Conservation (phyloP, 192 early-diverging fungal species). For the Coemansia sp. region DNA sequence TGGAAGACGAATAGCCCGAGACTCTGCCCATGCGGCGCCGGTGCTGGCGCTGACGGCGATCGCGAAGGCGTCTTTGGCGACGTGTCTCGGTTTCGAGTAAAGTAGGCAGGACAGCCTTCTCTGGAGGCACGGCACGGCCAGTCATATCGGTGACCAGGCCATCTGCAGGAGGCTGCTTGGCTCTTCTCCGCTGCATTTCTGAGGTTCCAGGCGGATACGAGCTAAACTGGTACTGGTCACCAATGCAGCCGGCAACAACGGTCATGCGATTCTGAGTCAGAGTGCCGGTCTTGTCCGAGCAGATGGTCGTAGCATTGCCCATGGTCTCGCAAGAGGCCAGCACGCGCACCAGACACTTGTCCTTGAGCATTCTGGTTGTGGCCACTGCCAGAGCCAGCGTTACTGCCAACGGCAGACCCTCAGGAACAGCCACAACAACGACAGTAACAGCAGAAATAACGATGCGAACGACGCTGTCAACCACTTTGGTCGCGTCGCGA, state of each 20-base stretch:
- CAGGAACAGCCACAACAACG: constrained; percentile 97
- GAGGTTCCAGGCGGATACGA: constrained; percentile 54
- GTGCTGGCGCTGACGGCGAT: constrained; percentile 42
- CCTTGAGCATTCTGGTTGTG: constrained; percentile 92
- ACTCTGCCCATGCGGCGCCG: constrained; percentile 42
- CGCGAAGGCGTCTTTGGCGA: constrained; percentile 40
- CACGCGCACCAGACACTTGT: constrained; percentile 96
- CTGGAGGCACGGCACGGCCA: constrained; percentile 45
- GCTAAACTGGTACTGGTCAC: constrained; percentile 67
- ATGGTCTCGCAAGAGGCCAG: constrained; percentile 98
- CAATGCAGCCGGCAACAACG: constrained; percentile 84
- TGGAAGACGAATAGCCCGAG: constrained; percentile 49
- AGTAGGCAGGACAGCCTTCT: constrained; percentile 43
- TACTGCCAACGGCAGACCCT: constrained; percentile 96
- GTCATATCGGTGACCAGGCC: constrained; percentile 53
- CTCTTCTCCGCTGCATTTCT: constrained; percentile 54
- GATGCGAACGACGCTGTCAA: constrained; percentile 71
- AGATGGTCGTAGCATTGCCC: constrained; percentile 97
- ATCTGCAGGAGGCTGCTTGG: constrained; percentile 38
- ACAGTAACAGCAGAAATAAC: constrained; percentile 91
- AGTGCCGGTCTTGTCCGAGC: constrained; percentile 99
- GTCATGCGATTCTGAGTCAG: constrained; percentile 98
- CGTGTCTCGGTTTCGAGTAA: constrained; percentile 45
- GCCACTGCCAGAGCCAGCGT: constrained; percentile 94
- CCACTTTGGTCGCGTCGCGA: constrained; percentile 57